A percentile compares a stretch with the other conserved stretches of the same genome.
Conservation (phyloP, 495 filamentous ascomycete species). For the Neurospora tetraspora region DNA sequence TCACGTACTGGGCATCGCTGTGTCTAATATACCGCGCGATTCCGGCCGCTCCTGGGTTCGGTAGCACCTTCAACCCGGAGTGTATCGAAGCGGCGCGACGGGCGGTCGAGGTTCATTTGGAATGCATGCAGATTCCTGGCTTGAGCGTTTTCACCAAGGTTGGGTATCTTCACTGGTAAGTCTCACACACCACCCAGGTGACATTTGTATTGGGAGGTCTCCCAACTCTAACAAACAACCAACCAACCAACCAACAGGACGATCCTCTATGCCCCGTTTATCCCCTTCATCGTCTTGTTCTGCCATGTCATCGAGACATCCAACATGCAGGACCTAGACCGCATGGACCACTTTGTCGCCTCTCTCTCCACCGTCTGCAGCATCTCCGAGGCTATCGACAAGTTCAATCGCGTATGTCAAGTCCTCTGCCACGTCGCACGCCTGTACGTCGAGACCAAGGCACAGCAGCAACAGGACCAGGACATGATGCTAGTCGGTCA, state of each 20-base stretch:
- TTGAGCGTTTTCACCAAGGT: slow-evolving; percentile 34
- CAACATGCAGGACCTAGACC: slow-evolving; percentile 35
- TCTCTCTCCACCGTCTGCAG: slow-evolving; percentile 43
- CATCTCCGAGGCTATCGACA: slow-evolving; percentile 46
- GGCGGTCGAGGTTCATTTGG: slow-evolving; percentile 44
- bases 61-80: slow-evolving; percentile 43
- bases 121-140: slow-evolving; percentile 41
- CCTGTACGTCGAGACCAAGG: slow-evolving; percentile 51
- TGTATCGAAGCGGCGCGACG: slow-evolving; percentile 51
- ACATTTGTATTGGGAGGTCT: not conserved
- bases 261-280: slow-evolving; percentile 55
- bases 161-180: slow-evolving; percentile 56
- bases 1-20: slow-evolving; percentile 43
- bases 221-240: not conserved
- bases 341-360: slow-evolving; percentile 46
- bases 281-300: slow-evolving; percentile 61
- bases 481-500: slow-evolving; percentile 40
- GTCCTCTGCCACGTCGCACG: slow-evolving; percentile 52
- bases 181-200: not conserved
- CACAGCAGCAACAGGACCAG: slow-evolving; percentile 36
- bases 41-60: slow-evolving; percentile 32
- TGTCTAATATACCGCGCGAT: slow-evolving; percentile 55
- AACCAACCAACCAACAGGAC: slow-evolving; percentile 32
- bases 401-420: slow-evolving; percentile 50
- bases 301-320: slow-evolving; percentile 53